These are phyloP conservation scores for Aspergillus udagawae DNA, from an alignment of 2,329 filamentous ascomycete species.

Conservation along the genomic window DNA sequence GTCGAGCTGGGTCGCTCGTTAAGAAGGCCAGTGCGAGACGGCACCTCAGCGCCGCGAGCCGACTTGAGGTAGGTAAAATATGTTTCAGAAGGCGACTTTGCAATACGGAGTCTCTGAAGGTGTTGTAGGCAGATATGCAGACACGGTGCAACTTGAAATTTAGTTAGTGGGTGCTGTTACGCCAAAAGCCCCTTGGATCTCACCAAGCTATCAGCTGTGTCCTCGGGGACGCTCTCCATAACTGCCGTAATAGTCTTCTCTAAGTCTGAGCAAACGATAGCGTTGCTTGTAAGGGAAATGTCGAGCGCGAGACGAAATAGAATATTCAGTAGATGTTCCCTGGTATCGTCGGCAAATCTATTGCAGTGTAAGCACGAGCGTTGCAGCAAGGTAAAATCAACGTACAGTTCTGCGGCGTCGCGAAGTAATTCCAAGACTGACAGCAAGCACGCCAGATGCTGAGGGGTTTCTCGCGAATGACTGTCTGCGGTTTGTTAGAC, in stretches of 20 bases:
- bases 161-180: conserved; percentile 5
- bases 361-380: conserved; percentile 7
- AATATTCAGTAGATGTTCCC: conserved; percentile 28
- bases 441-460: conserved; percentile 21
- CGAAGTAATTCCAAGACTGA: conserved; percentile 33
- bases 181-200: neutral
- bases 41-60: conserved; percentile 38
- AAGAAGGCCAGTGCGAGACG: conserved; percentile 38
- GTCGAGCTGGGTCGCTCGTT: conserved; percentile 21
- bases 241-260: conserved; percentile 31
- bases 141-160: conserved; percentile 26
- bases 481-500: conserved; percentile 9
- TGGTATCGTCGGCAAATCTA: conserved; percentile 33
- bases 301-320: conserved; percentile 38
- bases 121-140: conserved; percentile 24
- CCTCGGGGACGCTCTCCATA: conserved; percentile 22
- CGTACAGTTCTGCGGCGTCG: conserved; percentile 29
- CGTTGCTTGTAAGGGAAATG: conserved; percentile 26
- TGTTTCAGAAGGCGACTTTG: conserved; percentile 40
- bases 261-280: conserved; percentile 26
- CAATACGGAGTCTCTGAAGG: conserved; percentile 35
- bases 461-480: conserved; percentile 8
- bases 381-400: neutral
- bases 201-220: conserved; percentile 21
- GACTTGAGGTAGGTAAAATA: conserved; percentile 34